Evolutionary conservation across 164 flowering plant species (phyloP).

Genomic region (Chimonanthus praecox): DNA sequence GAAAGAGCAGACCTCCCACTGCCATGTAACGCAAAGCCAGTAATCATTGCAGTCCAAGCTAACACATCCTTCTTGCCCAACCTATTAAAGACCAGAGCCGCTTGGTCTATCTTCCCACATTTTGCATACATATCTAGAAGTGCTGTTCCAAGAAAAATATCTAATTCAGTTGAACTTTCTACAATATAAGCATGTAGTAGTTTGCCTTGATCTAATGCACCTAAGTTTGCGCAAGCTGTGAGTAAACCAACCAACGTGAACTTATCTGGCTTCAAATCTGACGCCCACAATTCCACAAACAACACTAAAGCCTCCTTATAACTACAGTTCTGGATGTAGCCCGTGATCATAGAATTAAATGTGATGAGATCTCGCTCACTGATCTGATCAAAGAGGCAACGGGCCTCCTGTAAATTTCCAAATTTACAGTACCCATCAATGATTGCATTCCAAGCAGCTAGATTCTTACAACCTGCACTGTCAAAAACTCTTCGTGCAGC

Average conservation of each 20-base stretch:
- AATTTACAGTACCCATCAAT: conserved; percentile 17
- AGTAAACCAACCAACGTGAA: conserved; percentile 29
- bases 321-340: conserved; percentile 20
- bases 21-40: conserved; percentile 9
- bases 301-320: conserved; percentile 21
- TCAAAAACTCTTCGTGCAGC: conserved; percentile 20
- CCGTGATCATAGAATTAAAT: conserved; percentile 31
- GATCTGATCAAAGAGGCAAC: conserved; percentile 14
- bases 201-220: conserved; percentile 33
- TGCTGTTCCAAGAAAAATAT: conserved; percentile 30
- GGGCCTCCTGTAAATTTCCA: conserved; percentile 5
- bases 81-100: conserved; percentile 1
- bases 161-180: conserved; percentile 15
- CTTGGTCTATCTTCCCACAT: conserved; percentile 43
- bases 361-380: conserved; percentile 24
- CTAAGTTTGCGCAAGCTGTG: conserved; percentile 32
- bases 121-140: conserved; percentile 76
- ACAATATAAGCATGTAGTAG: conserved; percentile 24
- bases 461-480: conserved; percentile 8
- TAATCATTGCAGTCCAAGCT: conserved; percentile 10
- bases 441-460: conserved; percentile 14
- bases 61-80: conserved; percentile 11
- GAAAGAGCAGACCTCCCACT: conserved; percentile 4
- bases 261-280: conserved; percentile 23
- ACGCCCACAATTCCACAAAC: conserved; percentile 23